Percentiles rank a stretch among this genome's conserved stretches.
Evolutionary conservation across 768 basidiomycete genomes (phyloP).

Genomic region (Arthromyces matolae): DNA sequence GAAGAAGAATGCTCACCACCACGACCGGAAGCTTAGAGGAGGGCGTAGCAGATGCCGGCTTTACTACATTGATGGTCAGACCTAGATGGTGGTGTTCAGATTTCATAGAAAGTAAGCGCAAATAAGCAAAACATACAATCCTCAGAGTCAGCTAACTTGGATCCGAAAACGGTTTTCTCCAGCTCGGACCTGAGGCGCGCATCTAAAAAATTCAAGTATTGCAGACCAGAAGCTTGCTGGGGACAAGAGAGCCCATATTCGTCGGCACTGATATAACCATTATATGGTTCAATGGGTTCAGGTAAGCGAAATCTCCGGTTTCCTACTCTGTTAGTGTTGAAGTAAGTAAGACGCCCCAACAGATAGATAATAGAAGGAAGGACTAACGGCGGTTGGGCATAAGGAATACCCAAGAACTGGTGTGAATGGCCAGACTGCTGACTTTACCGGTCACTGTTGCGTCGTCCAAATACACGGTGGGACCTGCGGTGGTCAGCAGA

Average conservation of each 20-base stretch:
- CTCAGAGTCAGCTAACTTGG: constrained; percentile 33
- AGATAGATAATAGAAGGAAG: no score
- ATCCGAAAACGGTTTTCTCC: constrained; percentile 26
- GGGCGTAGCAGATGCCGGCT: constrained; percentile 36
- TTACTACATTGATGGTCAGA: constrained; percentile 49
- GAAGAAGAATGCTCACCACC: constrained; percentile 36
- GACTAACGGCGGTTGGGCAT: constrained; percentile 55
- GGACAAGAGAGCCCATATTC: constrained; percentile 42
- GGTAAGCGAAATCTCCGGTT: constrained; percentile 41
- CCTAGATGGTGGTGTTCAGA: constrained; percentile 31
- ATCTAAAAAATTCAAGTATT: constrained; percentile 31
- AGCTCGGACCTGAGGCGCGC: constrained; percentile 29
- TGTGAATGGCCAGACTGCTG: no score
- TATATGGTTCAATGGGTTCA: constrained; percentile 31
- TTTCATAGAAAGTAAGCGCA: neutral
- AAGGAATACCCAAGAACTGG: constrained; percentile 52
- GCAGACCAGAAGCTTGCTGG: constrained; percentile 37
- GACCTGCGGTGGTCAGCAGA: no score
- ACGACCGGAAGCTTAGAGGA: constrained; percentile 48
- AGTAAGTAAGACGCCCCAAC: neutral
- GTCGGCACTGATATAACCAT: constrained; percentile 32
- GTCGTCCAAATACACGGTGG: no score
- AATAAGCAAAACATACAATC: constrained; percentile 36
- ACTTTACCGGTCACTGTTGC: no score
- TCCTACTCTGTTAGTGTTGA: constrained; percentile 23